These are phyloP conservation scores for Marchantia polymorpha DNA, from an alignment of 225 moss, liverwort and hornwort species.

Conservation along the genomic window DNA sequence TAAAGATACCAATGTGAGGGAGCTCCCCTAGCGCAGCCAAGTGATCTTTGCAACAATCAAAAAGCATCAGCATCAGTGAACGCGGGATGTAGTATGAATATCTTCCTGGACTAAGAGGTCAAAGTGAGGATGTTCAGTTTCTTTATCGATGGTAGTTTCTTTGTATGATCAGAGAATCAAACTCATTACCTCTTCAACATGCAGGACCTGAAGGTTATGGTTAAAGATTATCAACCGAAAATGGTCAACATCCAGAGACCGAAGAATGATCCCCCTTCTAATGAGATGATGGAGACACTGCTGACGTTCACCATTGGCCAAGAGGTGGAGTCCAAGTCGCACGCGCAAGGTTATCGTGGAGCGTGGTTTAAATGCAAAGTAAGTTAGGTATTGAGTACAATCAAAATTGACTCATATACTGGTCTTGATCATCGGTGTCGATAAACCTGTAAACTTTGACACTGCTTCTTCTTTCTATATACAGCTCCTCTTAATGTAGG, in stretches of 20 bases:
- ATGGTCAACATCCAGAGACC: conserved; percentile 12
- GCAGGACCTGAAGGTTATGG: background rate
- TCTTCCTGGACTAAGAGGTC: too few relatives aligned
- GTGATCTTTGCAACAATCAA: background rate
- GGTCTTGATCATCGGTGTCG: background rate
- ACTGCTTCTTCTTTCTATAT: too few relatives aligned
- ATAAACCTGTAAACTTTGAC: background rate
- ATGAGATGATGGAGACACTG: conserved; percentile 22
- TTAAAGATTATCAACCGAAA: background rate
- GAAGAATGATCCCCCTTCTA: conserved; percentile 9
- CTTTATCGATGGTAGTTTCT: too few relatives aligned
- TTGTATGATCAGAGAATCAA: too few relatives aligned
- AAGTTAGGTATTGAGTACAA: background rate
- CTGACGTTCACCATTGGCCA: conserved; percentile 26
- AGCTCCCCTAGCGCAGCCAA: background rate
- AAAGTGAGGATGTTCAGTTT: too few relatives aligned
- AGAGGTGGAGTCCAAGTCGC: conserved; percentile 45
- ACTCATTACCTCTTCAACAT: background rate
- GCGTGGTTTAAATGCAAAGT: conserved; percentile 49
- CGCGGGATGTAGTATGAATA: too few relatives aligned
- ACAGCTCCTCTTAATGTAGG: too few relatives aligned
- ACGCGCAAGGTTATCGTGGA: conserved; percentile 41
- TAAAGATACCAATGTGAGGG: background rate
- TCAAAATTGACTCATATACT: background rate
- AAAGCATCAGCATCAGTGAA: background rate